Evolutionary conservation across 2,329 filamentous ascomycete genomes (phyloP).

Genomic region (Paraphoma chrysanthemicola): DNA sequence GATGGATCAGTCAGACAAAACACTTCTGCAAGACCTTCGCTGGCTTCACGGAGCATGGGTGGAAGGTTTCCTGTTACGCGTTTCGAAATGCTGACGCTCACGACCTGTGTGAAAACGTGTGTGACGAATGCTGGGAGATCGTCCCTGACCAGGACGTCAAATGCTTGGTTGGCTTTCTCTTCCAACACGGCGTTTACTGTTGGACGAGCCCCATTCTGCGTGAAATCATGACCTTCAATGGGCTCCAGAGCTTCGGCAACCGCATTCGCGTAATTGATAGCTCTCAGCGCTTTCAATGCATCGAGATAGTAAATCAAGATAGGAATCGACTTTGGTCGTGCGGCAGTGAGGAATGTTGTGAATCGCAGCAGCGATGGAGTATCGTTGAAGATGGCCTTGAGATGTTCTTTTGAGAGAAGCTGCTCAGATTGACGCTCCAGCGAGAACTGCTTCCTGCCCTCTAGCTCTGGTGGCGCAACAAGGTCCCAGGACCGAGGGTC

Average conservation of each 20-base stretch:
- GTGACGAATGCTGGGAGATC: constrained; percentile 77
- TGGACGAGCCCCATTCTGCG: constrained; percentile 55
- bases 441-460: constrained; percentile 52
- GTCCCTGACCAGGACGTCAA: constrained; percentile 69
- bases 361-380: constrained; percentile 69
- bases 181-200: constrained; percentile 67
- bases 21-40: constrained; percentile 76
- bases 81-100: constrained; percentile 72
- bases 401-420: constrained; percentile 71
- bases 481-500: constrained; percentile 63
- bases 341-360: constrained; percentile 68
- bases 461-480: constrained; percentile 48
- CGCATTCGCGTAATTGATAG: constrained; percentile 74
- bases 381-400: constrained; percentile 70
- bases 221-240: constrained; percentile 64
- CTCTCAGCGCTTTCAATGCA: constrained; percentile 72
- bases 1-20: constrained; percentile 80
- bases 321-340: constrained; percentile 68
- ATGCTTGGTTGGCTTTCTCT: constrained; percentile 69
- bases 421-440: constrained; percentile 70
- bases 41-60: constrained; percentile 69
- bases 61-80: constrained; percentile 73
- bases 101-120: constrained; percentile 71
- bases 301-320: constrained; percentile 76
- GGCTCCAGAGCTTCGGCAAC: constrained; percentile 67